Evolutionary conservation across 108 stramenopile genomes (phyloP), one percentile per base, ranked within the genome.

Genomic region (Skeletonema tropicum): DNA sequence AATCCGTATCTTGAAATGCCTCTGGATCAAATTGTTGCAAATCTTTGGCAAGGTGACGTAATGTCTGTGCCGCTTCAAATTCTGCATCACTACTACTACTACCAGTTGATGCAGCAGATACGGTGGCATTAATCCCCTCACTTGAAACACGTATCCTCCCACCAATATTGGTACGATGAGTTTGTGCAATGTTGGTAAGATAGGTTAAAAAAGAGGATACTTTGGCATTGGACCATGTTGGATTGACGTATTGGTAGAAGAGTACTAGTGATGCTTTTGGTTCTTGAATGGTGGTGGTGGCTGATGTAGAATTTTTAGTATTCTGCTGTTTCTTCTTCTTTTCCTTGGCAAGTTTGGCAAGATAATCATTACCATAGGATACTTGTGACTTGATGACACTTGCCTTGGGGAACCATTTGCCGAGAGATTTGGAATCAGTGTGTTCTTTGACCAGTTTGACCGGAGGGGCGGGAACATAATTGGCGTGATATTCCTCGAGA

Each of bases 391-490:
- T 93, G 57, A 95, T 75, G 3, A 92, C 73, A 3, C 79, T 65
- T 2, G 94, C 94, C 36, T 88, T 89, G 14, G 94, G 94, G 59
- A 95, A 95, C 94, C 94, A 95, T 68, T 91, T 93, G 57, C 92
- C 89, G 0, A 90, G 66, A 15, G 85, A 80, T 49, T 71, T 73
- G n/a, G 72, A 45, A 66, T 61, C 31, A 36, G 11, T 7, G 12
- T 63, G 52, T 15, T 57, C 52, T 12, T 60, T 42, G 10, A 66
- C 57, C 15, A 67, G 32, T 26, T 60, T 62, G 13, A 57, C 59
- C 9, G 70, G 17, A 15, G 77, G 77, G 26, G 58, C 55, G 11
- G 77, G 72, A 4, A 35, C 23, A 21, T 79, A 79, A 55, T 33
- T 35, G 6, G n/a, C 21, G 36, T 57, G 49, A 60, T 74, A 78